Percentiles rank a stretch among this genome's conserved stretches.
Evolutionary conservation across 306 rosid species (phyloP).

Genomic region (Quercus wislizeni): DNA sequence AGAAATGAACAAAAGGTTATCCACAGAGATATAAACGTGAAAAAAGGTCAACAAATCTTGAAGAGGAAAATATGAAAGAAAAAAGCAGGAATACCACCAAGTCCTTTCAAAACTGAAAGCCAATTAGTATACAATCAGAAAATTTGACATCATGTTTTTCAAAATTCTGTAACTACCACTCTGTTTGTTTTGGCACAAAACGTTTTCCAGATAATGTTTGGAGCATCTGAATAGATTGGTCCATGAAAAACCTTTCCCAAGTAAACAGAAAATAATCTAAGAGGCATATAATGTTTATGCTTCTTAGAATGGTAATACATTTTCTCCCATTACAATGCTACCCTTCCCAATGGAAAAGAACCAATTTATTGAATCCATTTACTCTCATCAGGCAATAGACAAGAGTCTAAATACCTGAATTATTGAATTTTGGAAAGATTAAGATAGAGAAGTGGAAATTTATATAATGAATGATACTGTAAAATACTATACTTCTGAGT

Average conservation of each 20-base stretch:
- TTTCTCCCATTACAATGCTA: too few species aligned
- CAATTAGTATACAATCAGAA: not conserved
- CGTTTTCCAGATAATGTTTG: too few species aligned
- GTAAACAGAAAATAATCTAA: too few species aligned
- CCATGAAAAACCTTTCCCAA: too few species aligned
- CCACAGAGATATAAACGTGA: constrained; percentile 1
- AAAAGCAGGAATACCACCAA: not conserved
- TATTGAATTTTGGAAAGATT: not conserved
- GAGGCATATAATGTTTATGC: too few species aligned
- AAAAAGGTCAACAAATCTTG: not conserved
- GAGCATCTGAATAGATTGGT: too few species aligned
- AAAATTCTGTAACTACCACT: not conserved
- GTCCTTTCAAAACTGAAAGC: not conserved
- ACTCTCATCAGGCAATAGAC: not conserved
- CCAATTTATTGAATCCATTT: too few species aligned
- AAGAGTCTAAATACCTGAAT: not conserved
- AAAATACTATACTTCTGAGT: not conserved
- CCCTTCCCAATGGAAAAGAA: too few species aligned
- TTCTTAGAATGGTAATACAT: too few species aligned
- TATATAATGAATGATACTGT: not conserved
- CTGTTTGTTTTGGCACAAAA: too few species aligned
- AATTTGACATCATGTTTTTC: not conserved
- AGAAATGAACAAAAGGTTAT: not conserved
- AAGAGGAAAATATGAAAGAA: not conserved
- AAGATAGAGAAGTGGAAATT: not conserved